Percentiles rank a stretch among this genome's conserved stretches.
Evolutionary conservation across 2,329 filamentous ascomycete genomes (phyloP).

Genomic region (Beauveria pseudobassiana): DNA sequence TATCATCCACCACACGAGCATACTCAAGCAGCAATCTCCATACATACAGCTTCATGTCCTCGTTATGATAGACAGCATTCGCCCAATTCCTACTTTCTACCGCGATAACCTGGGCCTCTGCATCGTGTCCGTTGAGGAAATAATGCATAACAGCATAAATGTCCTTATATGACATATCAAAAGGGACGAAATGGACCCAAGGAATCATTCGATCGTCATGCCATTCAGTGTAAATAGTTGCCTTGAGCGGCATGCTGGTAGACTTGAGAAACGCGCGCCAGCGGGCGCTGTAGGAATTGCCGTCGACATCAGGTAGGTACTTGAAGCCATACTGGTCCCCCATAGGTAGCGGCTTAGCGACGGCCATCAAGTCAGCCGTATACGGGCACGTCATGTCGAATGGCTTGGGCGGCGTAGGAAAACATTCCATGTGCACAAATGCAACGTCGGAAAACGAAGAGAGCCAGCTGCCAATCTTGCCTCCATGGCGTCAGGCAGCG

Average conservation of each 20-base stretch:
- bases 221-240: neutral
- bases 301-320: constrained; percentile 28
- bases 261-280: constrained; percentile 1
- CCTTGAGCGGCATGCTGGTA: neutral
- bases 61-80: constrained; percentile 41
- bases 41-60: constrained; percentile 51
- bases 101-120: constrained; percentile 41
- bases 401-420: neutral
- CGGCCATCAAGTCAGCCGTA: neutral
- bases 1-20: constrained; percentile 28
- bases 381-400: neutral
- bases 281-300: constrained; percentile 40
- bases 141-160: constrained; percentile 48
- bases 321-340: constrained; percentile 37
- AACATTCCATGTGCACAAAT: constrained; percentile 22
- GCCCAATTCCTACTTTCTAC: constrained; percentile 44
- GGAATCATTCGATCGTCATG: constrained; percentile 50
- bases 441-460: constrained; percentile 19
- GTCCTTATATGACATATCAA: constrained; percentile 52
- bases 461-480: constrained; percentile 21
- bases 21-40: constrained; percentile 42
- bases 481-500: neutral
- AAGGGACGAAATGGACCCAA: constrained; percentile 57
- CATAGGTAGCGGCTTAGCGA: constrained; percentile 20
- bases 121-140: constrained; percentile 37